Evolutionary conservation across 148 eudicot species (phyloP), one percentile per base, ranked within the genome.

Genomic region (Camellia japonica): DNA sequence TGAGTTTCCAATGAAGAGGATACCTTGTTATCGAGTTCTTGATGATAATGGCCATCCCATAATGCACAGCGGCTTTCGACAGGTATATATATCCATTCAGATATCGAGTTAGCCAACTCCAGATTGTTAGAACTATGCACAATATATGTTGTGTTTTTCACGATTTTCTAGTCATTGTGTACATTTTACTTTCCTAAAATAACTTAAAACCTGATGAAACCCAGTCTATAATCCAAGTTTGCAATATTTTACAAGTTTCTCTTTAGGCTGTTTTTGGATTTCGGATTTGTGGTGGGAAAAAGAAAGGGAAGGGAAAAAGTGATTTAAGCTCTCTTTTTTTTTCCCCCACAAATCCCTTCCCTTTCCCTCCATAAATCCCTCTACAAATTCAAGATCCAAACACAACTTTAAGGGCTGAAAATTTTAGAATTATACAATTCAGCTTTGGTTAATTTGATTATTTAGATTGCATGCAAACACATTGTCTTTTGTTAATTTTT

Each of bases 1-100:
- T 3, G 91, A 89, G 54, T 47, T 74, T 56, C 54, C 83, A 8
- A 87, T 81, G 44, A 88, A 90, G 58, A 86, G 95, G 84, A 81
- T 92, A 78, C 94, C 87, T 60, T 95, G 99, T 83, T 95, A 86
- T 79, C 93, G 90, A 0, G 89, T 93, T 67, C 95, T 95, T 74
- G 90, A 89, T 72, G 89, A 90, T 41, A 42, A 82, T 71, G 99
- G 97, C 38, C 64, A 78, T 52, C 78, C 78, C 1, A 59, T 82
- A 5, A 78, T 64, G 10, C 72, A 73, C 71, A 56, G 30, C 56
- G 41, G 69, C 43, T 78, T 72, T 76, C 78, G 75, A 47, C 86
- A 91, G 84, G 97, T 90, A 85, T 18, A 20, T 6, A 42, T 74
- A 19, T 23, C 20, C 38, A 51, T 46, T 16, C 20, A 12, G 7